A percentile compares a stretch with the other conserved stretches of the same genome.
Conservation (phyloP, 306 rosid genomes). For the Cicer arietinum region DNA sequence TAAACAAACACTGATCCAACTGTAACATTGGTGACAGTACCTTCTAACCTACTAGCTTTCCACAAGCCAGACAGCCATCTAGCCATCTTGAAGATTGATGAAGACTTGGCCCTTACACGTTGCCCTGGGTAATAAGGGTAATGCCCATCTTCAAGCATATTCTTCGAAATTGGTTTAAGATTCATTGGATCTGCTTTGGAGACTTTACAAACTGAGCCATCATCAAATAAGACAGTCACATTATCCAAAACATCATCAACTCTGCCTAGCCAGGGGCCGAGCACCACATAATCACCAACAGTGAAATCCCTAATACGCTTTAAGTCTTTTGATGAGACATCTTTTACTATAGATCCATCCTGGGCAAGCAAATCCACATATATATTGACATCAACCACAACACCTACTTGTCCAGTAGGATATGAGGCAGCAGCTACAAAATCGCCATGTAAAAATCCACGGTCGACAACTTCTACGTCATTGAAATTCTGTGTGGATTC, state of each 20-base stretch:
- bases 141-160: slow-evolving; percentile 87
- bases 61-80: slow-evolving; percentile 98
- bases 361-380: slow-evolving; percentile 73
- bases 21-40: slow-evolving; percentile 88
- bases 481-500: slow-evolving; percentile 70
- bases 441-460: slow-evolving; percentile 96
- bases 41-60: slow-evolving; percentile 94
- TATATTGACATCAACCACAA: slow-evolving; percentile 91
- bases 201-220: slow-evolving; percentile 94
- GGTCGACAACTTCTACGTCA: slow-evolving; percentile 73
- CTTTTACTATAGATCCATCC: slow-evolving; percentile 73
- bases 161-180: slow-evolving; percentile 90
- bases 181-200: slow-evolving; percentile 85
- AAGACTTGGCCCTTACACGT: slow-evolving; percentile 91
- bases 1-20: slow-evolving; percentile 93
- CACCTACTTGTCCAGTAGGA: slow-evolving; percentile 96
- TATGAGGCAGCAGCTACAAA: slow-evolving; percentile 84
- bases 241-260: slow-evolving; percentile 95
- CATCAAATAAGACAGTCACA: slow-evolving; percentile 92
- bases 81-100: slow-evolving; percentile 91
- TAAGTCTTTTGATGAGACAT: slow-evolving; percentile 70
- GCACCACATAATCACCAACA: slow-evolving; percentile 96
- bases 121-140: slow-evolving; percentile 98
- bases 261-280: slow-evolving; percentile 94
- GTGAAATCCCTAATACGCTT: slow-evolving; percentile 93